phyloP scores from a whole-genome alignment of 202 grass and related monocot species.

The Saccharum hybrid region DNA sequence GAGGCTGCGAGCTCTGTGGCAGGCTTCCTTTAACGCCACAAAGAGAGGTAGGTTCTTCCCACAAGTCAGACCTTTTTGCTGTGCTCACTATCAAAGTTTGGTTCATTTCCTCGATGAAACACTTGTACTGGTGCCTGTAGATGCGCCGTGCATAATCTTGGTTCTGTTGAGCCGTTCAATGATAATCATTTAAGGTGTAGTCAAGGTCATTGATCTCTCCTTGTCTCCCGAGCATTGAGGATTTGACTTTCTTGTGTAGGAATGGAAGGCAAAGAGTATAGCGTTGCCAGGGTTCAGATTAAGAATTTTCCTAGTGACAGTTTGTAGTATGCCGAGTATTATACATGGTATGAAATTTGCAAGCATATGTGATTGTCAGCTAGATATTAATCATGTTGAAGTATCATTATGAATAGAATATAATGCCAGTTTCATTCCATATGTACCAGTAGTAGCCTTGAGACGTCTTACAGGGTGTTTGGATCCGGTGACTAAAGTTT shows the following conservation, averaged over 20 bases:
- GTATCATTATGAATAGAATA: no score
- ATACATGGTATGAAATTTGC: background rate
- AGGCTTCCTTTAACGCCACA: conserved; percentile 73
- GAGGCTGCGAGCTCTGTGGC: conserved; percentile 62
- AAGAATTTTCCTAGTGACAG: background rate
- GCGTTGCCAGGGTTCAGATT: background rate
- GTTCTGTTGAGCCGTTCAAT: background rate
- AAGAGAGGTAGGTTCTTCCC: conserved; percentile 58
- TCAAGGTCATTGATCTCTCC: background rate
- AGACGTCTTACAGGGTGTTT: no score
- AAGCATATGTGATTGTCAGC: background rate
- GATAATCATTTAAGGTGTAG: background rate
- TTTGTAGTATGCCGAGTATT: background rate
- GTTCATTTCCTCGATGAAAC: conserved; percentile 28
- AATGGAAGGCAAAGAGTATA: background rate
- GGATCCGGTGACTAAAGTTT: no score
- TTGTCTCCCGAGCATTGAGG: background rate
- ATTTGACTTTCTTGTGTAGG: background rate
- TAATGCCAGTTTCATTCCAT: no score
- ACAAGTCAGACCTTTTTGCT: conserved; percentile 1
- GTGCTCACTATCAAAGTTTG: background rate
- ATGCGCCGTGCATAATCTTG: background rate
- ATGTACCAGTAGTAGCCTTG: no score
- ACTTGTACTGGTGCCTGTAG: background rate
- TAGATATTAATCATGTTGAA: background rate